phyloP scores from a whole-genome alignment of 2,329 filamentous ascomycete genomes.

The Neonectria hederae region DNA sequence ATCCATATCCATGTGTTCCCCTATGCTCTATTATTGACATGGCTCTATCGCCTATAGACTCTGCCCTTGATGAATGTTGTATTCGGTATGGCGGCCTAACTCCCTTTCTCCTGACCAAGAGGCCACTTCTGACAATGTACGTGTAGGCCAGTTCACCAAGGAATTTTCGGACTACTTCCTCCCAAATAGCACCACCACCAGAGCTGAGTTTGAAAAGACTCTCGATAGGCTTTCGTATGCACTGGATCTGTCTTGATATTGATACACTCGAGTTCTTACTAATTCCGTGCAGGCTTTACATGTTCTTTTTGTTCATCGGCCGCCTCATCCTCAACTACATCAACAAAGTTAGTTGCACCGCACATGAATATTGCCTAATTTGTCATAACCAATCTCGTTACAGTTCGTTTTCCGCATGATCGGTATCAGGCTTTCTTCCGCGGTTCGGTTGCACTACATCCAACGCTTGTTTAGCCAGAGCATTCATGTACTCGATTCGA shows the following conservation, averaged over 20 bases:
- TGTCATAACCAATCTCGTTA: conserved; percentile 6
- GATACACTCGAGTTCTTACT: not conserved
- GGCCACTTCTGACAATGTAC: not conserved
- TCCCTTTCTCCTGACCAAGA: too few species aligned
- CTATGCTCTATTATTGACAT: conserved; percentile 3
- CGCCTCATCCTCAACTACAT: conserved; percentile 72
- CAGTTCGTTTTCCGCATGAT: conserved; percentile 69
- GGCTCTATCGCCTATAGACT: conserved; percentile 45
- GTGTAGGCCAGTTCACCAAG: conserved; percentile 55
- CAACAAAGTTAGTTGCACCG: conserved; percentile 54
- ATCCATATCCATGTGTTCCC: not conserved
- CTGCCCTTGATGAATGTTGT: conserved; percentile 69
- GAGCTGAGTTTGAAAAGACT: conserved; percentile 50
- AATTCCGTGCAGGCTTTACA: conserved; percentile 62
- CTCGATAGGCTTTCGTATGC: conserved; percentile 59
- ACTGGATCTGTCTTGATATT: too few species aligned
- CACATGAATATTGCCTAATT: not conserved
- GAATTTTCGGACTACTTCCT: conserved; percentile 58
- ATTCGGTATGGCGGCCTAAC: conserved; percentile 54
- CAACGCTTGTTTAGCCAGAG: conserved; percentile 70
- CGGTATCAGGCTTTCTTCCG: conserved; percentile 69
- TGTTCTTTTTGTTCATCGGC: conserved; percentile 75
- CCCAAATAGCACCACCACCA: conserved; percentile 42
- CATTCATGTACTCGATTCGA: conserved; percentile 73
- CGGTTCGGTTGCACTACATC: conserved; percentile 71